phyloP scores from a whole-genome alignment of 257 asterid genomes.

The Echium plantagineum region DNA sequence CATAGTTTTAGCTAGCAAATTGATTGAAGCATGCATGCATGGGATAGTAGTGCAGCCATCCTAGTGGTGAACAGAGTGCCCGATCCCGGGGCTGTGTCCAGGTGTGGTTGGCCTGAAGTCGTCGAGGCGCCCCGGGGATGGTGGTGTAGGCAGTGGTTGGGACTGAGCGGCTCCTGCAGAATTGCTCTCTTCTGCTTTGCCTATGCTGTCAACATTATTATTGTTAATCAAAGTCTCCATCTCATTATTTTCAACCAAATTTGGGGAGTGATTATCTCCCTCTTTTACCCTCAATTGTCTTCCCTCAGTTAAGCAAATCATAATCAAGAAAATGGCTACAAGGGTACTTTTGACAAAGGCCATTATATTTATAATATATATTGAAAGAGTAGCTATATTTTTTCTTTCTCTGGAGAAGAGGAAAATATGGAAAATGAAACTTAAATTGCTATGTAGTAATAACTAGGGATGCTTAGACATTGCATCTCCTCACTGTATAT shows the following conservation, averaged over 20 bases:
- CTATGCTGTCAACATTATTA: slow-evolving; percentile 3
- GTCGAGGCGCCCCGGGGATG: slow-evolving; percentile 37
- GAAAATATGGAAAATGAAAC: neutral
- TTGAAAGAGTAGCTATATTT: neutral
- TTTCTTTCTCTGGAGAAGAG: neutral
- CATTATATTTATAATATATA: slow-evolving; percentile 33
- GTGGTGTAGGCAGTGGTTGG: slow-evolving; percentile 20
- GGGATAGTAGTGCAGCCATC: slow-evolving; percentile 2
- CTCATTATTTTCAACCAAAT: neutral
- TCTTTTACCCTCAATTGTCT: slow-evolving; percentile 21
- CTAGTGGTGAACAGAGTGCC: slow-evolving; percentile 25
- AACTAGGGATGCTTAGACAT: slow-evolving; percentile 16
- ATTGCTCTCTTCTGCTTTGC: slow-evolving; percentile 4
- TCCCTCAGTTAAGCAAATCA: slow-evolving; percentile 23
- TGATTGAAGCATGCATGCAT: neutral
- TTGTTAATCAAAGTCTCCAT: neutral
- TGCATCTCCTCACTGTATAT: slow-evolving; percentile 20
- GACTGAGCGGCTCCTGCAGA: slow-evolving; percentile 16
- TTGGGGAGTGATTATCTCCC: slow-evolving; percentile 9
- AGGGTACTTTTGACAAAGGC: slow-evolving; percentile 22
- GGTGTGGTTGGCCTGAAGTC: slow-evolving; percentile 52
- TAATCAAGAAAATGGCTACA: slow-evolving; percentile 25
- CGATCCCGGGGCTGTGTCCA: slow-evolving; percentile 60
- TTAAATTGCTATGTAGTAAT: neutral
- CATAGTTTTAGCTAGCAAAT: neutral